Conservation (phyloP, 768 basidiomycete species). For the Pholiota molesta region DNA sequence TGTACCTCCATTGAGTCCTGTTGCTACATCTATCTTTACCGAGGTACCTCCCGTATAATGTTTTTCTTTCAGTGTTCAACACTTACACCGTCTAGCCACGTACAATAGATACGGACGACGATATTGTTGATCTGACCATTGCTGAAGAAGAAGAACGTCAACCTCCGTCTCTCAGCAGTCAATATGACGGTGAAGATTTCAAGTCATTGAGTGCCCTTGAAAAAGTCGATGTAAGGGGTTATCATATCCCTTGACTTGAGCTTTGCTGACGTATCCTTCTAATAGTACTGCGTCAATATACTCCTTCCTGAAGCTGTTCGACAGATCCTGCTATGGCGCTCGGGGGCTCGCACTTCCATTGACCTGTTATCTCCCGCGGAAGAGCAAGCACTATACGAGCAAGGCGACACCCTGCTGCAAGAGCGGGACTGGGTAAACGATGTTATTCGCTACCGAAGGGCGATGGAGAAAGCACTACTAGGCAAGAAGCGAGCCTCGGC, state of each 20-base stretch:
- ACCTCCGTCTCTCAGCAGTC: constrained; percentile 8
- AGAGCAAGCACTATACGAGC: constrained; percentile 55
- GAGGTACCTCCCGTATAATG: constrained; percentile 2
- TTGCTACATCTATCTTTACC: background rate
- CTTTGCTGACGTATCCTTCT: background rate
- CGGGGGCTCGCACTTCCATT: constrained; percentile 54
- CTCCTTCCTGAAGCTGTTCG: constrained; percentile 72
- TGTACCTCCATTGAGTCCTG: background rate
- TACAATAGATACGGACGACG: constrained; percentile 6
- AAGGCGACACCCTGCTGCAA: constrained; percentile 48
- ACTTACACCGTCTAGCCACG: background rate
- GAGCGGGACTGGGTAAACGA: constrained; percentile 76
- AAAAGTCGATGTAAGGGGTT: constrained; percentile 51
- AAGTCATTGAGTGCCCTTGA: constrained; percentile 34
- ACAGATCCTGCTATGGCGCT: constrained; percentile 77
- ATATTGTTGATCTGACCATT: constrained; percentile 5
- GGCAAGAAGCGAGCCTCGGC: background rate
- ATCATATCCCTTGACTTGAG: background rate
- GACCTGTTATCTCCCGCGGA: constrained; percentile 53
- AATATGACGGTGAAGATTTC: constrained; percentile 19
- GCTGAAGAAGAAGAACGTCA: background rate
- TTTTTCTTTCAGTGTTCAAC: background rate
- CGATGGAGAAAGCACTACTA: constrained; percentile 22
- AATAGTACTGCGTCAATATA: constrained; percentile 71
- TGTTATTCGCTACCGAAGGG: constrained; percentile 47